Conservation (phyloP, 192 early-diverging fungal species). For the Coemansia aciculifera region DNA sequence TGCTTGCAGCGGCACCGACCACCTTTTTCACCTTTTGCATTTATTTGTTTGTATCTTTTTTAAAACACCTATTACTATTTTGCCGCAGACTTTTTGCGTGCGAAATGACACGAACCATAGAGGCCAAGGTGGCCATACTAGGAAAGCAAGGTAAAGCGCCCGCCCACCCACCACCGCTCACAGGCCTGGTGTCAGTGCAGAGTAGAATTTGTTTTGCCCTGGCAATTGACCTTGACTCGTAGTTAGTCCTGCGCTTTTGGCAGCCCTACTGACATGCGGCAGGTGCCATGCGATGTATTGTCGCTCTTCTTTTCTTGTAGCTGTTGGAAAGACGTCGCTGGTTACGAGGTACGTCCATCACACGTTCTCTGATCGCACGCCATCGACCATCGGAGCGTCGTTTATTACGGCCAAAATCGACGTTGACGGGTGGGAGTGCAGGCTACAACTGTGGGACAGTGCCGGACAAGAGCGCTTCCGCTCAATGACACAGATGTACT, state of each 20-base stretch:
- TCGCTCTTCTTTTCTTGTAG: conserved; percentile 37
- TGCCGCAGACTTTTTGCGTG: neutral
- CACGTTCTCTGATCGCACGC: conserved; percentile 73
- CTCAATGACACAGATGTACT: conserved; percentile 77
- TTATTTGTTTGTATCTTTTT: neutral
- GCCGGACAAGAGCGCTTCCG: conserved; percentile 75
- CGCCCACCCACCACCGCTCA: neutral
- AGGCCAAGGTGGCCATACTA: conserved; percentile 75
- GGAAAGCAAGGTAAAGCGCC: conserved; percentile 65
- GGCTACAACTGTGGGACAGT: conserved; percentile 77
- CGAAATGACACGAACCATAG: conserved; percentile 53
- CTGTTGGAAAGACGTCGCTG: conserved; percentile 78
- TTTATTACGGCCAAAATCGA: conserved; percentile 77
- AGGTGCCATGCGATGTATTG: neutral
- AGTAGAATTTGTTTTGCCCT: neutral
- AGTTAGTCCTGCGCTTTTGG: neutral
- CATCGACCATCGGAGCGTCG: conserved; percentile 75
- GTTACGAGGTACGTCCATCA: conserved; percentile 73
- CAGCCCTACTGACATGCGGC: neutral
- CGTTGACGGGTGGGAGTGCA: conserved; percentile 73
- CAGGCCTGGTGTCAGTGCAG: neutral
- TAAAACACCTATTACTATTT: neutral
- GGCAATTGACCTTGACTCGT: neutral
- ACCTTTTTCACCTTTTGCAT: neutral
- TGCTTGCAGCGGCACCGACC: neutral